Base-by-base conservation (phyloP, 108 stramenopile genomes). In the Epithemia pelagica region DNA sequence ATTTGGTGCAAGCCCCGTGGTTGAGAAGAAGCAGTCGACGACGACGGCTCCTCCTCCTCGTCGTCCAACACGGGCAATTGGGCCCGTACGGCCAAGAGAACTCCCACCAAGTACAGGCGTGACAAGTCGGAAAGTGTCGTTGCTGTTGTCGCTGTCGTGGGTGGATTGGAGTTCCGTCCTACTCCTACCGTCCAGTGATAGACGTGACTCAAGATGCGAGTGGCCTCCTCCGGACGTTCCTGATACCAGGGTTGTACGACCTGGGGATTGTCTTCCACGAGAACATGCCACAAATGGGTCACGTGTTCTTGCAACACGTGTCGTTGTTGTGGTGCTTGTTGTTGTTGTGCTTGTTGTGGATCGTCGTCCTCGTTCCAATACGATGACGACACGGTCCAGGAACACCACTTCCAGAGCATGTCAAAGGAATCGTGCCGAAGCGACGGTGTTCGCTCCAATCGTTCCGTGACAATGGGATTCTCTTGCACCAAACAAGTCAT, bases 401-500 rank as follows among this genome's bases (percentile, higher is more conserved):
- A 46, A 5, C 5, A 46, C 37, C 37, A 46, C 15, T 46, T 5
- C 37, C 37, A 46, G 5, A 46, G 15, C 15, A 46, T 15, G 37
- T 5, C 37, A 46, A 46, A 46, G 37, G 37, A 46, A 46, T 46
- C 37, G 5, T 15, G 37, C 15, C 37, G 37, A 15, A 46, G 37
- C 10, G 5, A 5, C 37, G 33, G 28, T 51, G 53, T 59, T 5
- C 53, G 27, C n/a, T 59, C 37, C 19, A 73, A 58, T 52, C 65
- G 37, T 15, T 79, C 71, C 32, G 74, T 52, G 7, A 74, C 78
- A 0, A 31, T 30, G 2, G 52, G 64, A 61, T 74, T 79, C 10
- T 26, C 59, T 71, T 81, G 75, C 24, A 76, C 65, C 63, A 81
- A 54, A 23, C 63, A 56, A 31, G 72, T 74, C 30, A 81, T 26